Conservation (phyloP, 164 flowering plant species). For the Magnolia kwangsiensis region DNA sequence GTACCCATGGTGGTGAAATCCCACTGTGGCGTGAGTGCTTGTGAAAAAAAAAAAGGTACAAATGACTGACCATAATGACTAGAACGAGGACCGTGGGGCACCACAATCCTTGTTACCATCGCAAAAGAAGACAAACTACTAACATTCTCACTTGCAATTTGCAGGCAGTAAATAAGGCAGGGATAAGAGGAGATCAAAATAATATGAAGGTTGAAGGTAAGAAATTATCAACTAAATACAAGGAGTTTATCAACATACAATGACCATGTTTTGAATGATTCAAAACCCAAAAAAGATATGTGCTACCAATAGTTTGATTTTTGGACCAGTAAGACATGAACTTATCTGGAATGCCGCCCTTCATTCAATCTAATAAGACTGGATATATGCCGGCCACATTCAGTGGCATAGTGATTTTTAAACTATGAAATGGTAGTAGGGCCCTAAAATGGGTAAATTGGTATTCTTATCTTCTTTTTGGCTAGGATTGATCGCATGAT, state of each 20-base stretch:
- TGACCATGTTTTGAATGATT: background rate
- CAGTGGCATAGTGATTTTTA: background rate
- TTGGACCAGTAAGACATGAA: background rate
- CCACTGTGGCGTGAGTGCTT: no score
- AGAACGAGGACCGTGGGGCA: background rate
- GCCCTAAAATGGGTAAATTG: background rate
- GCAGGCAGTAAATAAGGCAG: slow-evolving; percentile 40
- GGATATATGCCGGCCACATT: background rate
- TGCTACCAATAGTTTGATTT: background rate
- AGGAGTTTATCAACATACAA: background rate
- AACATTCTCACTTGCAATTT: slow-evolving; percentile 5
- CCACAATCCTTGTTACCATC: background rate
- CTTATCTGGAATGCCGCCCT: background rate
- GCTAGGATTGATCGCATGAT: background rate
- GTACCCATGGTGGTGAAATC: no score
- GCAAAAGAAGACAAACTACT: background rate
- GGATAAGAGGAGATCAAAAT: slow-evolving; percentile 25
- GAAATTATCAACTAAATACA: background rate
- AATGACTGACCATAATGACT: background rate
- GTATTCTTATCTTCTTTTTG: background rate
- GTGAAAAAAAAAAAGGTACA: background rate
- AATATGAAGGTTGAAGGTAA: slow-evolving; percentile 35
- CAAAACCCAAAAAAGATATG: background rate
- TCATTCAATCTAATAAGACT: background rate
- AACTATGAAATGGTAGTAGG: background rate